Evolutionary conservation across 768 basidiomycete species (phyloP), one percentile per base, ranked within the genome.

Genomic region (Agrocybe praecox): DNA sequence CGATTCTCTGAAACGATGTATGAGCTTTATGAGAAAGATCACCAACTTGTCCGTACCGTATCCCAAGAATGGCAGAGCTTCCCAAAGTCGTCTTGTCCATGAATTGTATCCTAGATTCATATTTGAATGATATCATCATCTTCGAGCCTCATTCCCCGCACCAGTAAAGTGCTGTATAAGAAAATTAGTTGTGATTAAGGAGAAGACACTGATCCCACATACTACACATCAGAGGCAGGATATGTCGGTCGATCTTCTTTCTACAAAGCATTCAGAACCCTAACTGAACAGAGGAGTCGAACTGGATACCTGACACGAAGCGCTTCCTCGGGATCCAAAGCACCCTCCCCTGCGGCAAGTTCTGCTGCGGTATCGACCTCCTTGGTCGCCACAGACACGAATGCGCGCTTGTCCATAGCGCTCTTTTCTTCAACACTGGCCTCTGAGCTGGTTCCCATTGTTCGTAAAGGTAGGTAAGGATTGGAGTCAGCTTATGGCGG

Each of bases 1-100:
- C 2, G 82, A 74, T 62, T 82, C 71, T 55, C 88, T 89, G 59
- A 43, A 22, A 26, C 49, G 42, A 26, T 45, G 15, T 60, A 19
- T 43, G 22, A 21, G 15, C 34, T 11, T 11, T 14, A 10, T 43
- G 26, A 29, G 29, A 6, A 36, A 12, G 32, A 40, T 24, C 29
- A 19, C 24, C 6, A 14, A n/a, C n/a, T 11, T 26, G 21, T 43
- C 59, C 80, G 58, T 33, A 87, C 89, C 74, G 72, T 63, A 90
- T 90, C 1, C 89, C 89, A 44, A 91, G 76, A 59, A 90, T 88
- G 1, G 89, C 83, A 0, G 87, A 65, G 56, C 78, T 83, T 1
- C 87, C 88, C 3, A 90, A 73, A 0, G 88, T 90, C 0, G 84
- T 86, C 71, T 89, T 89, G 60, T 90, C 89, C 85, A 89, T 89